Base-by-base conservation (phyloP, 2,329 filamentous ascomycete species). In the Aureobasidium sp. region DNA sequence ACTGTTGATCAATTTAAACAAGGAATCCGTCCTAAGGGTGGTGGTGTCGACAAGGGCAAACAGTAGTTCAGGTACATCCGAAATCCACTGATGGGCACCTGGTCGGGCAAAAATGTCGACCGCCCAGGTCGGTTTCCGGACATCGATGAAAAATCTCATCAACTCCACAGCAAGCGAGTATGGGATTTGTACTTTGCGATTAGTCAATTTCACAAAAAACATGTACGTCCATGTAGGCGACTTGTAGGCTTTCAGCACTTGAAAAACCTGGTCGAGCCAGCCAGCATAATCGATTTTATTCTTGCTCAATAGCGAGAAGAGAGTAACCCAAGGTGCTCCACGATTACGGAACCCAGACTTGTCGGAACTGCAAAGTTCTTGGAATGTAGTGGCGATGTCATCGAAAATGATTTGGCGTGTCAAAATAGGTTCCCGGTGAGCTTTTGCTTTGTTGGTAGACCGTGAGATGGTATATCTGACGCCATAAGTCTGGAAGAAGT, bases 1-100 rank as follows among this genome's bases (percentile, higher is more conserved):
- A n/a, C 58, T 58, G 11, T 55, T 55, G 24, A 66, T 56, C 10
- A 65, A 44, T 22, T 48, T 16, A 35, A 62, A 63, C n/a, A 65
- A 53, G 22, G 35, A 22, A 3, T 58, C 34, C 6, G 42, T 32
- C 17, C 25, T 21, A n/a, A 55, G 21, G 6, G 55, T 44, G 10
- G 47, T 56, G 24, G 34, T 29, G 10, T 58, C 47, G 12, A 61
- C 57, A 10, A 64, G 54, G 24, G 53, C 41, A 8, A 63, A 29
- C 2, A 62, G 53, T 2, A 66, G 57, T 10, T 60, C 55, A 16
- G 54, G 55, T 51, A 52, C 58, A 3, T 49, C 27, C 8, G 57
- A 55, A n/a, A 61, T 44, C 19, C 59, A 56, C 4, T 63, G 27
- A 8, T 50, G 53, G 10, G 56, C 50, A 11, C 54, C 14, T 11